Evolutionary conservation across 768 basidiomycete species (phyloP), one percentile per base, ranked within the genome.

Genomic region (Leccinum barrowsii): DNA sequence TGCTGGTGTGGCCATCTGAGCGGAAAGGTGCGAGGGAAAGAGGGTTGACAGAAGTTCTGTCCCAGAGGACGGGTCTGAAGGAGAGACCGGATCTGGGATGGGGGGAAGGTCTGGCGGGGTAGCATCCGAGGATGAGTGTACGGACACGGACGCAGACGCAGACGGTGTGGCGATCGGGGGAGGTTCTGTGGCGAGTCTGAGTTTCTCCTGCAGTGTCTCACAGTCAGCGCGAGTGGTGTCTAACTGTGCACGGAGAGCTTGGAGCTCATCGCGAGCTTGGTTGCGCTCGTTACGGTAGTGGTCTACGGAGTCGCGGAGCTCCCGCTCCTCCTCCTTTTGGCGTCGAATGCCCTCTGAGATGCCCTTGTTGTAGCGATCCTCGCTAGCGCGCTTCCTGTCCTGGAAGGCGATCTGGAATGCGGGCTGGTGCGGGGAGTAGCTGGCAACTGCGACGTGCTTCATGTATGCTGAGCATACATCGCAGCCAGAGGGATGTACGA

Each of bases 351-450:
- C 77, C 57, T 78, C 77, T 26, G 64, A 59, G 49, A 78, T 12
- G 15, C 77, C 77, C 61, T 77, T 78, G 65, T 63, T 73, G 64
- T 71, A 75, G 57, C 71, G 62, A 12, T 73, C 73, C 55, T 78
- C 77, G 61, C 72, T 72, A n/a, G 70, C 58, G 44, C 71, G 69
- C 63, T 77, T 74, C 51, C 74, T 71, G 54, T 76, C 74, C 60
- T 74, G 70, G 55, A 77, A 70, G 0, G 78, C 78, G 59, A 70
- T 70, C 62, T 78, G 73, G 61, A 78, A 75, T 7, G 75, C 75
- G 24, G 74, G 67, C 53, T 74, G 73, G 50, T 72, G 67, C 24
- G 67, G 70, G 47, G 71, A 75, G 60, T 75, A 73, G 60, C 69
- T 76, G 22, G 76, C 75, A 54, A 75, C 75, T 12, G 73, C 71